These are phyloP conservation scores for Beta vulgaris DNA, from an alignment of 148 eudicot species.

Conservation along the genomic window DNA sequence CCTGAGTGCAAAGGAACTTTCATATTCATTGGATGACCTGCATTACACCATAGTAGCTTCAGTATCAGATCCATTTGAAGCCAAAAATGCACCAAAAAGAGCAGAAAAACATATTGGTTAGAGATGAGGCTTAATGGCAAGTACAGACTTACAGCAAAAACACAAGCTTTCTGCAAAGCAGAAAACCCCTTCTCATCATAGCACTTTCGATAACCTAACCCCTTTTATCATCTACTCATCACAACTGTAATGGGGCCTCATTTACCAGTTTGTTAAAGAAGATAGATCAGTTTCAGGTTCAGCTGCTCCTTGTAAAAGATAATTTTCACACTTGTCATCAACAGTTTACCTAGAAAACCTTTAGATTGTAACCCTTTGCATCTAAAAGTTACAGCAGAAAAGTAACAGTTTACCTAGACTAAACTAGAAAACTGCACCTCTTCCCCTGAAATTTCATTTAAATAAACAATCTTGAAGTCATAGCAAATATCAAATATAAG, in stretches of 20 bases:
- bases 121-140: neutral
- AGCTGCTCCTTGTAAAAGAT: neutral
- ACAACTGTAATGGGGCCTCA: too few species aligned
- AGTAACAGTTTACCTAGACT: too few species aligned
- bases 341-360: neutral
- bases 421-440: too few species aligned
- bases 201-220: neutral
- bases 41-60: constrained; percentile 7
- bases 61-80: neutral
- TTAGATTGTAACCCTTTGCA: too few species aligned
- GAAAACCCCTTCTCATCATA: neutral
- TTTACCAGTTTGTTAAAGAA: neutral
- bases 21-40: constrained; percentile 18
- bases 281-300: neutral
- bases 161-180: neutral
- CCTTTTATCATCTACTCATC: neutral
- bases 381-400: constrained; percentile 32
- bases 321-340: neutral
- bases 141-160: neutral
- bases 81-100: neutral
- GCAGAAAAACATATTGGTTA: neutral
- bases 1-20: neutral
- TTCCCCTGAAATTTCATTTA: too few species aligned
- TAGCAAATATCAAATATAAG: neutral
- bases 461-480: too few species aligned